Percentiles rank a stretch among this genome's conserved stretches.
Evolutionary conservation across 139 green algal species (phyloP).

Genomic region (Edaphochlamys debaryana): DNA sequence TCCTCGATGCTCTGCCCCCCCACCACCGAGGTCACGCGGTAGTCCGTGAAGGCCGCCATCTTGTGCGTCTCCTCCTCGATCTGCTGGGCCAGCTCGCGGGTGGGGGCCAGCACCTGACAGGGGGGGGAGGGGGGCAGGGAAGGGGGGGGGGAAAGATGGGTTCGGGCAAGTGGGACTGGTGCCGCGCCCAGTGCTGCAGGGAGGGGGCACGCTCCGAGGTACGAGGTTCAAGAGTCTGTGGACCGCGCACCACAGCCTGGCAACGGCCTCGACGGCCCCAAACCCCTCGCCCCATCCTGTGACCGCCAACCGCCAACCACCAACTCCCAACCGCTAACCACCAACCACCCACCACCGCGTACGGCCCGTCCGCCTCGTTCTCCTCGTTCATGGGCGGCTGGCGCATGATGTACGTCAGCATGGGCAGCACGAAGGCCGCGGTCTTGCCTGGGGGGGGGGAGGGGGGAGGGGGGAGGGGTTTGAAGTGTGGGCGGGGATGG

Average conservation of each 20-base stretch:
- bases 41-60: conserved; percentile 62
- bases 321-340: too few species aligned
- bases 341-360: conserved; percentile 82
- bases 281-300: too few species aligned
- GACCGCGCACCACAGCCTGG: too few species aligned
- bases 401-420: conserved; percentile 94
- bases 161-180: too few species aligned
- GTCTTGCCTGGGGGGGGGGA: conserved; percentile 82
- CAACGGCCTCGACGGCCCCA: too few species aligned
- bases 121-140: background rate
- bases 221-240: too few species aligned
- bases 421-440: conserved; percentile 96
- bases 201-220: too few species aligned
- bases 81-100: conserved; percentile 93
- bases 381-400: conserved; percentile 93
- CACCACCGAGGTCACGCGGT: conserved; percentile 89
- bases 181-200: too few species aligned
- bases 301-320: too few species aligned
- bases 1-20: conserved; percentile 97
- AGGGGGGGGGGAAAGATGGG: background rate
- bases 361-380: conserved; percentile 85
- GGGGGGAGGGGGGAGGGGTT: too few species aligned
- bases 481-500: too few species aligned
- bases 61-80: conserved; percentile 75
- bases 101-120: conserved; percentile 89